phyloP scores from a whole-genome alignment of 768 basidiomycete genomes.

The Tephrocybe sp. region DNA sequence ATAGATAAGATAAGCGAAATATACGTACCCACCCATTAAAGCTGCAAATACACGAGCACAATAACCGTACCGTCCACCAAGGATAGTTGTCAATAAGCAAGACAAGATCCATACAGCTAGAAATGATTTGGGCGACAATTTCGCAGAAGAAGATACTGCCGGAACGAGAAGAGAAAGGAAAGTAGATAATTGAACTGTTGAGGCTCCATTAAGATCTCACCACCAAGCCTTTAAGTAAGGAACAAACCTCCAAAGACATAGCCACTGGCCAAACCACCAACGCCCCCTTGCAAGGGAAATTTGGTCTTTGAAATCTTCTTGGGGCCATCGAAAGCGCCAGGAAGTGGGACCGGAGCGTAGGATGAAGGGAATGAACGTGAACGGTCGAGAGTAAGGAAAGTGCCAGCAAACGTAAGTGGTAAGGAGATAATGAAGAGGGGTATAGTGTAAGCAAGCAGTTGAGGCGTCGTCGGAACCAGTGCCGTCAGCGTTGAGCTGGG shows the following conservation, averaged over 20 bases:
- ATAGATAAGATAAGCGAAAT: not conserved
- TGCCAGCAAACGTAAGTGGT: conserved; percentile 62
- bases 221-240: not conserved
- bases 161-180: conserved; percentile 61
- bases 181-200: conserved; percentile 56
- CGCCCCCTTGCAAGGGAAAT: conserved; percentile 56
- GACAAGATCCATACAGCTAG: conserved; percentile 61
- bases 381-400: conserved; percentile 71
- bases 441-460: conserved; percentile 55
- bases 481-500: conserved; percentile 27
- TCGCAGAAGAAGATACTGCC: conserved; percentile 41
- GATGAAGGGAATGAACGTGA: conserved; percentile 58
- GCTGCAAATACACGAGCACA: conserved; percentile 48
- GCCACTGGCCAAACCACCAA: conserved; percentile 61
- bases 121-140: conserved; percentile 51
- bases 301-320: conserved; percentile 30
- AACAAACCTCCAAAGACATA: conserved; percentile 60
- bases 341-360: conserved; percentile 31
- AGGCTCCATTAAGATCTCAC: conserved; percentile 7
- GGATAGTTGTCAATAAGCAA: conserved; percentile 42
- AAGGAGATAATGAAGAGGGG: conserved; percentile 62
- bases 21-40: conserved; percentile 53
- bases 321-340: conserved; percentile 30
- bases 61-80: conserved; percentile 56
- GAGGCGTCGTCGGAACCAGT: conserved; percentile 48